Evolutionary conservation across 108 stramenopile genomes (phyloP).

Genomic region (Pseudonitzschia delicatissima): DNA sequence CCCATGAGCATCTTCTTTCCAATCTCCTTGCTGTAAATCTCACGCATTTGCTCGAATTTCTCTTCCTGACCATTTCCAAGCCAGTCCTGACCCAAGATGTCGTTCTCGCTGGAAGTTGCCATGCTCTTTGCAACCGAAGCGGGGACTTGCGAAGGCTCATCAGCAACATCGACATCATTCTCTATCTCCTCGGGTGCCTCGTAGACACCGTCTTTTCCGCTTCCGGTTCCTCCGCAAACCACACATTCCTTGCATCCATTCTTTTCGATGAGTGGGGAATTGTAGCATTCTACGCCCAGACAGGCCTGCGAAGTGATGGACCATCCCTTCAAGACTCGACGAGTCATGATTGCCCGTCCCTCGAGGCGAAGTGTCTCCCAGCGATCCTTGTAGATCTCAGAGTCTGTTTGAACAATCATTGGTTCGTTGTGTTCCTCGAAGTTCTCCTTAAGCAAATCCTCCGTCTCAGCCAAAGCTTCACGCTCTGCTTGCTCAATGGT

Average conservation of each 20-base stretch:
- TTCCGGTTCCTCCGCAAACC: conserved; percentile 54
- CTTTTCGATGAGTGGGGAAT: conserved; percentile 34
- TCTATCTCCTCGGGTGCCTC: not conserved
- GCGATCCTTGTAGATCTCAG: conserved; percentile 20
- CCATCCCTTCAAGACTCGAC: conserved; percentile 44
- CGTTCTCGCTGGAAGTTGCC: not conserved
- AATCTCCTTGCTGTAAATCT: conserved; percentile 52
- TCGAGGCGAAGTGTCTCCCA: conserved; percentile 50
- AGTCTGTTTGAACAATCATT: conserved; percentile 20
- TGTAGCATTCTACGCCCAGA: conserved; percentile 38
- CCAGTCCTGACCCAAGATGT: not conserved
- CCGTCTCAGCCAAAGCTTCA: conserved; percentile 39
- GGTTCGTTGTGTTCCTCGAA: conserved; percentile 31
- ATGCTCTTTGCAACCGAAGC: too few relatives aligned
- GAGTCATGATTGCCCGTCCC: conserved; percentile 39
- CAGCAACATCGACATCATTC: conserved; percentile 10
- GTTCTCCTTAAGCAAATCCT: conserved; percentile 18
- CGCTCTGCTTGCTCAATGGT: conserved; percentile 35
- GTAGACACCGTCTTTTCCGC: conserved; percentile 49
- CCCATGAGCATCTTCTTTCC: conserved; percentile 50
- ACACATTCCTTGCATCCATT: conserved; percentile 39
- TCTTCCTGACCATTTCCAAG: conserved; percentile 1
- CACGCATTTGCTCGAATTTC: conserved; percentile 42
- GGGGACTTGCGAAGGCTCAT: not conserved
- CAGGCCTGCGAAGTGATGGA: conserved; percentile 31